Evolutionary conservation across 306 rosid genomes (phyloP), one percentile per base, ranked within the genome.

Genomic region (Citrullus amarus): DNA sequence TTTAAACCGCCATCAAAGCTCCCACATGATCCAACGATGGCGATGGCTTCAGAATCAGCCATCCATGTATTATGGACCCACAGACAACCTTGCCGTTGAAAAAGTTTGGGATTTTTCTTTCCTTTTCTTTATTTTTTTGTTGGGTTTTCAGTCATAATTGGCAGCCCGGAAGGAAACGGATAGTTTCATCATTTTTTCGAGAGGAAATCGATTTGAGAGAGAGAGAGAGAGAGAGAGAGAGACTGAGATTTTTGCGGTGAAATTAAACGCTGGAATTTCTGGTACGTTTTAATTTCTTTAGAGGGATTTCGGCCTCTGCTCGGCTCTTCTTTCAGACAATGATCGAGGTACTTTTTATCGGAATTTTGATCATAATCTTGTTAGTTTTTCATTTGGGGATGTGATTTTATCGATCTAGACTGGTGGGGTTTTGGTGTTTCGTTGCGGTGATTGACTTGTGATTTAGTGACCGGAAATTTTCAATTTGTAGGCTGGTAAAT

Each of bases 401-500:
- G 63, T 11, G 56, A 57, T 73, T 82, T 58, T 76, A 34, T 79
- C 25, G 68, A 36, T 80, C 63, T 41, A 7, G 8, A 73, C 78
- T 76, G 41, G 71, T 25, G 32, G 48, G 41, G 9, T 67, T 79
- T 85, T 38, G 61, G 62, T 60, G 80, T 69, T 80, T 75, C 58
- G 61, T 46, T 77, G 38, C 73, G 20, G 79, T 9, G 16, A 78
- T 79, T 50, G 69, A 72, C 39, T 65, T 9, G 17, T 38, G 44
- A 54, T 53, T 41, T 74, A 22, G 82, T 83, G 69, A 56, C 74
- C 44, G 44, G 46, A 66, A 80, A 6, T 62, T 84, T 80, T 28
- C 17, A 75, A 38, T 78, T 78, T 82, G n/a, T 77, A 87, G 90
- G 86, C 82, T 89, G 86, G 86, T 68, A 69, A 50, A 39, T 78